These are phyloP conservation scores for Colletotrichum sp. DNA, from an alignment of 2,329 filamentous ascomycete genomes.

Conservation along the genomic window DNA sequence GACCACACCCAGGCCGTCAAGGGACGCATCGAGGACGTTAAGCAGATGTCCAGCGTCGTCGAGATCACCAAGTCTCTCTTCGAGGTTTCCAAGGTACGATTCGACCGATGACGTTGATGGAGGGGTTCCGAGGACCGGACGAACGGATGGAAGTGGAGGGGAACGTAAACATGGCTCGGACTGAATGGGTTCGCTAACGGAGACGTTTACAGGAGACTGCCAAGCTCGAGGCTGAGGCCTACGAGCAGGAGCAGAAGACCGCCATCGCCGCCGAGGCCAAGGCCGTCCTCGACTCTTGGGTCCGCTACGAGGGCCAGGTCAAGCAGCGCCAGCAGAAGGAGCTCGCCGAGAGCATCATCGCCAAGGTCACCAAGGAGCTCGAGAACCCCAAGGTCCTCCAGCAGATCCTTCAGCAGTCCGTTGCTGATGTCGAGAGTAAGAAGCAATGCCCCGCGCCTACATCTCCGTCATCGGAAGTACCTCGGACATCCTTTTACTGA, in stretches of 20 bases:
- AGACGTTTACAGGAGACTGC: slow-evolving; percentile 81
- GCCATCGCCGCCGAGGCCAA: slow-evolving; percentile 93
- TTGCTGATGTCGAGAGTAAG: slow-evolving; percentile 93
- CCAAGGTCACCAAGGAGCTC: slow-evolving; percentile 98
- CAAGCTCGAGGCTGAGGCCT: slow-evolving; percentile 92
- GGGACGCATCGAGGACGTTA: slow-evolving; percentile 89
- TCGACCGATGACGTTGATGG: neutral
- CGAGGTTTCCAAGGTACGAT: slow-evolving; percentile 91
- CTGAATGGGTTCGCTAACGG: neutral
- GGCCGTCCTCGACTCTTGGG: slow-evolving; percentile 95
- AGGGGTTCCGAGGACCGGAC: neutral
- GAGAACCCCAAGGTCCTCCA: slow-evolving; percentile 97
- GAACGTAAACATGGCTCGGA: neutral
- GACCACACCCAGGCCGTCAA: slow-evolving; percentile 97
- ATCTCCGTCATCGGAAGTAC: neutral
- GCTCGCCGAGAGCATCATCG: slow-evolving; percentile 89
- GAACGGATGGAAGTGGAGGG: neutral
- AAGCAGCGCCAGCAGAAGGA: slow-evolving; percentile 99
- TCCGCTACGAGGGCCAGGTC: slow-evolving; percentile 97
- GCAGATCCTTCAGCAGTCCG: slow-evolving; percentile 97
- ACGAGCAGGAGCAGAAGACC: slow-evolving; percentile 96
- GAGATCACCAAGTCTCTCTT: slow-evolving; percentile 98
- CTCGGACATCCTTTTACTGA: slow-evolving; percentile 34
- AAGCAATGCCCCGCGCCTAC: neutral
- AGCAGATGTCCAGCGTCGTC: slow-evolving; percentile 93